phyloP scores from a whole-genome alignment of 306 rosid species.

The Quercus gilva region DNA sequence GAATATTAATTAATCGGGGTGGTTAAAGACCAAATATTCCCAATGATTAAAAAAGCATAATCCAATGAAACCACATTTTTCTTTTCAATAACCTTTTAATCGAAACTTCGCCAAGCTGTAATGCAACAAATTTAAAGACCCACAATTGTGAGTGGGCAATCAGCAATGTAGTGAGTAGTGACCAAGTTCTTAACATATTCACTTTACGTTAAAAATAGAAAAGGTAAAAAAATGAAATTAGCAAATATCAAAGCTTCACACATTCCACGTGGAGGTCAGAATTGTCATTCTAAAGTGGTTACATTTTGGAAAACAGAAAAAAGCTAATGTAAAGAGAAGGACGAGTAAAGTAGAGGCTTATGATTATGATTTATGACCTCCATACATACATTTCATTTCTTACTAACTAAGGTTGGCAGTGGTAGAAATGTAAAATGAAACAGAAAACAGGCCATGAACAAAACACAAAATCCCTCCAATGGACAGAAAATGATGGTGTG shows the following conservation, averaged over 20 bases:
- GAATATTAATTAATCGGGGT: too few relatives aligned
- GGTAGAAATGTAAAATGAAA: constrained; percentile 74
- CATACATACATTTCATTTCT: not conserved
- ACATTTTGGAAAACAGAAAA: constrained; percentile 5
- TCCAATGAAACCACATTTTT: not conserved
- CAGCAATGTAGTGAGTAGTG: not conserved
- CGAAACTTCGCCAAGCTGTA: not conserved
- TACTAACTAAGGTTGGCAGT: constrained; percentile 46
- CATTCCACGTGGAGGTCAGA: not conserved
- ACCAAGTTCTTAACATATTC: not conserved
- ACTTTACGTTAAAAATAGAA: not conserved
- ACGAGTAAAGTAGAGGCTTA: not conserved
- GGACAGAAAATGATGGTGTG: constrained; percentile 91
- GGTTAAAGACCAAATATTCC: too few relatives aligned
- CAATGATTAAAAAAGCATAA: not conserved
- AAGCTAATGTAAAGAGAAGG: not conserved
- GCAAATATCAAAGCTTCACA: not conserved
- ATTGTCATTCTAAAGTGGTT: not conserved
- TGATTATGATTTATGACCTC: too few relatives aligned
- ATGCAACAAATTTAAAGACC: not conserved
- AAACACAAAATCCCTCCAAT: constrained; percentile 93
- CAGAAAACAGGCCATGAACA: constrained; percentile 72
- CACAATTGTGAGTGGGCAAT: not conserved
- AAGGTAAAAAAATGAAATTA: not conserved
- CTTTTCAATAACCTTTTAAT: not conserved